Conservation (phyloP, 208 protist genomes). For the Kentomonas sorsogonicus region DNA sequence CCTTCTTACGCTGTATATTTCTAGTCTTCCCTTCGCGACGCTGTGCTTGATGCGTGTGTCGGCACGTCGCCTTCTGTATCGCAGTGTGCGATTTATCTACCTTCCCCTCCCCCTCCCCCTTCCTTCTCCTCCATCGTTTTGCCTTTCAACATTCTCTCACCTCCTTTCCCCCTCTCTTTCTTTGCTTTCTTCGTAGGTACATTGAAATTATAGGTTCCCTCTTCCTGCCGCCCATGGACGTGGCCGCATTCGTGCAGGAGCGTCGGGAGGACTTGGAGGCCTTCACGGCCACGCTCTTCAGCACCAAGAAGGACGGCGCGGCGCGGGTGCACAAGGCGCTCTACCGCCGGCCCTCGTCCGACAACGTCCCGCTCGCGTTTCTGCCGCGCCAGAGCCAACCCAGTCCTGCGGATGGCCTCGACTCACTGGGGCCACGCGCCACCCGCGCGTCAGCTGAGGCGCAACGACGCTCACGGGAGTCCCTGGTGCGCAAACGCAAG, state of each 20-base stretch:
- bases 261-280: conserved; percentile 32
- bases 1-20: not conserved
- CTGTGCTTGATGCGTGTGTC: not conserved
- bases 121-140: not conserved
- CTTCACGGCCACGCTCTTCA: conserved; percentile 29
- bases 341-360: conserved; percentile 66
- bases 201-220: too few species aligned
- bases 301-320: too few species aligned
- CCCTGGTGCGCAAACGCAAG: too few species aligned
- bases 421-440: not conserved
- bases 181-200: too few species aligned
- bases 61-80: not conserved
- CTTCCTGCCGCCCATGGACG: conserved; percentile 35
- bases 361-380: conserved; percentile 52
- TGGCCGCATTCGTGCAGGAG: conserved; percentile 27
- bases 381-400: conserved; percentile 28
- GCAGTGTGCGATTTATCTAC: not conserved
- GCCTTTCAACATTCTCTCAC: not conserved
- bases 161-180: not conserved
- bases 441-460: too few species aligned
- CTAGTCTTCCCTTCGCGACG: not conserved
- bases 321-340: too few species aligned
- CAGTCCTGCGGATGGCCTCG: conserved; percentile 8
- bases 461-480: too few species aligned
- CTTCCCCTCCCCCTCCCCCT: not conserved